These are phyloP conservation scores for Ascochyta clinopodiicola DNA, from an alignment of 2,329 filamentous ascomycete species.

Conservation along the genomic window DNA sequence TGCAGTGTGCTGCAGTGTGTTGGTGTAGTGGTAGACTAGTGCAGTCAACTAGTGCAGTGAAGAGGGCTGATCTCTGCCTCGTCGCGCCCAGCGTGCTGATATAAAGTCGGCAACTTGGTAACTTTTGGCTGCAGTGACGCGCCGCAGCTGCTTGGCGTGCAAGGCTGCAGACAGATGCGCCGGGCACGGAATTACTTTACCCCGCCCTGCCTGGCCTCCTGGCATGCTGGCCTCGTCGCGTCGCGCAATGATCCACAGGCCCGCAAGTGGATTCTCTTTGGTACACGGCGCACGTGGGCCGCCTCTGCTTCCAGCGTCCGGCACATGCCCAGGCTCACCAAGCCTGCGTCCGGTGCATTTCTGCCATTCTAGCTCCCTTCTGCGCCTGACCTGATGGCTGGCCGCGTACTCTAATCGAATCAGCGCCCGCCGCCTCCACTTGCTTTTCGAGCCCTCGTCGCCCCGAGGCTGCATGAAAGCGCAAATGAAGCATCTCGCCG, in stretches of 20 bases:
- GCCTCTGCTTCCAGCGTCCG: neutral
- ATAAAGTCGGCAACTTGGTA: too few relatives aligned
- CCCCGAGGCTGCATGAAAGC: conserved; percentile 3
- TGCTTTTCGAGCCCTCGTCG: neutral
- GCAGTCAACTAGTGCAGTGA: too few relatives aligned
- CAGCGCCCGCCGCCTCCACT: neutral
- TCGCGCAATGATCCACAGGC: neutral
- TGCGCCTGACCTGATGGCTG: neutral
- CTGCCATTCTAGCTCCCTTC: neutral
- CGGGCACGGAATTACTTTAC: neutral
- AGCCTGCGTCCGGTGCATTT: neutral
- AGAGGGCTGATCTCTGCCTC: neutral
- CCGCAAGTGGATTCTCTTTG: neutral
- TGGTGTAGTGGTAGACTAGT: too few relatives aligned
- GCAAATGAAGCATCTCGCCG: conserved; percentile 19
- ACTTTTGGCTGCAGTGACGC: conserved; percentile 20
- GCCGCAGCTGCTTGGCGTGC: conserved; percentile 20
- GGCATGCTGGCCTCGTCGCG: neutral
- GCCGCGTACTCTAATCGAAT: conserved; percentile 2
- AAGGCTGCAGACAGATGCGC: neutral
- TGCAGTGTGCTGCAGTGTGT: too few relatives aligned
- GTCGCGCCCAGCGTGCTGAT: conserved; percentile 20
- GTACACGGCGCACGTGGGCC: neutral
- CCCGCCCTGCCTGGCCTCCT: neutral
- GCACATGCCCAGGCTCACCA: neutral